Base-by-base conservation (phyloP, 805 yeast species). In the Lipomyces chichibuensis region DNA sequence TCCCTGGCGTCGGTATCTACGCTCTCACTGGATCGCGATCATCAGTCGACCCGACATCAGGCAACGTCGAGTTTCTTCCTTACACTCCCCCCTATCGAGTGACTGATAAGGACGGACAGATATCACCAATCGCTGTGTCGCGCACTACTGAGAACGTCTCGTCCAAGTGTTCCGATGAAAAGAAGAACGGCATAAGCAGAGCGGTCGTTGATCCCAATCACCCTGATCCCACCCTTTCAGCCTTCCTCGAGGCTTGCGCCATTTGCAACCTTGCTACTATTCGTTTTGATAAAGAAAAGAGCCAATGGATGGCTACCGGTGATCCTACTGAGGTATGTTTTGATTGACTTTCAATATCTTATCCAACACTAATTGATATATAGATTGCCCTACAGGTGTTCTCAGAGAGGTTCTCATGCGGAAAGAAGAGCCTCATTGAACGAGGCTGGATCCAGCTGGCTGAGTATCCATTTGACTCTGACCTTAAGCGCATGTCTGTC, bases 181-280 rank as follows among this genome's bases (percentile, higher is more conserved):
- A 39, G 23, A 25, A 23, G 25, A 17, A 6, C 25, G 20, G n/a
- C 6, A 39, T 8, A 17, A 20, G 14, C 35, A 39, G n/a, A 4
- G 13, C n/a, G 2, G 8, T 49, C 13, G 27, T 49, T 27, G n/a
- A 23, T 11, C 14, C 11, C 25, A 49, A 20, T 8, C 37, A 49
- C 3, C 65, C 65, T 2, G 51, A n/a, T 2, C 20, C 62, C n/a
- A 57, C 63, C 25, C 58, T 72, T 13, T 46, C 55, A 1, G 75
- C 80, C 49, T 91, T 91, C 90, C 77, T 89, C 63, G 74, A 78
- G 32, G 80, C 89, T 59, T 91, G 96, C 1, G 84, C 95, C 0
- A 77, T 92, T 70, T 96, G 96, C 43, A 92, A 91, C 73, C 86
- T 91, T 73, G 94, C 97, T 2, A 81, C 82, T 11, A 87, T 91